Evolutionary conservation across 148 eudicot species (phyloP).

Genomic region (Rhododendron kiyosumense): DNA sequence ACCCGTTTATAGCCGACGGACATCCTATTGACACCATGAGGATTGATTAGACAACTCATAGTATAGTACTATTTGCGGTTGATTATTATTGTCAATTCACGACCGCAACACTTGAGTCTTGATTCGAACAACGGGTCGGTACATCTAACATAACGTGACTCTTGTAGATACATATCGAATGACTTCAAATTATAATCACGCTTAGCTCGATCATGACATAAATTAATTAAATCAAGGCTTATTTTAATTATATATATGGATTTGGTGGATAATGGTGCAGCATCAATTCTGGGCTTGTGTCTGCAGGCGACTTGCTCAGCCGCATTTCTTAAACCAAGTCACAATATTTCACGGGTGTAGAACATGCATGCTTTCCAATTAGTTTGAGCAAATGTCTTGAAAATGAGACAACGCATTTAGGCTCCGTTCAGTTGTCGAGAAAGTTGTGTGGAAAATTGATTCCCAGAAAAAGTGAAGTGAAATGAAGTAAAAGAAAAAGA

Average conservation of each 20-base stretch:
- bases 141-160: background rate
- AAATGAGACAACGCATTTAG: background rate
- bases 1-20: background rate
- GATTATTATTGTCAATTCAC: background rate
- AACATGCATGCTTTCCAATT: slow-evolving; percentile 3
- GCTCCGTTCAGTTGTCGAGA: too few relatives aligned
- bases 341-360: background rate
- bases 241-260: background rate
- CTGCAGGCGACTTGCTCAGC: slow-evolving; percentile 17
- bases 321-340: slow-evolving; percentile 1
- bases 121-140: background rate
- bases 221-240: background rate
- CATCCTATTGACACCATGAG: background rate
- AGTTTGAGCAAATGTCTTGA: background rate
- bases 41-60: background rate
- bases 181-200: background rate
- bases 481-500: too few relatives aligned
- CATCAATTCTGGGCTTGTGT: slow-evolving; percentile 14
- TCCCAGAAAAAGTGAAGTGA: too few relatives aligned
- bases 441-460: too few relatives aligned
- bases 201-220: background rate
- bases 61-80: background rate
- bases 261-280: slow-evolving; percentile 12
- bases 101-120: background rate
- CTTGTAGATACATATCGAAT: background rate